Evolutionary conservation across 306 rosid genomes (phyloP).

Genomic region (Corylus avellana): DNA sequence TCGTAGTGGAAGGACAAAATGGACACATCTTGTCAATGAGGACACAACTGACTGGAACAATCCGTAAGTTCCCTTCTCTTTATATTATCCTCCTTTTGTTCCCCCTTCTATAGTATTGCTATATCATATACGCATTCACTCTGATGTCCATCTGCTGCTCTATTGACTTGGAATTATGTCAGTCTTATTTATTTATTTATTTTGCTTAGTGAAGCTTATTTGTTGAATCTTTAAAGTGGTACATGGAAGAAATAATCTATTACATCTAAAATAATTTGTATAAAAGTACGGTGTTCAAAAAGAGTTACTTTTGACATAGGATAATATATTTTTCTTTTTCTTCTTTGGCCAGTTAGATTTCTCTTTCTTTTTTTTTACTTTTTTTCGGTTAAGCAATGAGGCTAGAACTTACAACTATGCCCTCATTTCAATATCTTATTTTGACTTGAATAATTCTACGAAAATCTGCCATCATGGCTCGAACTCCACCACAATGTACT

Average conservation of each 20-base stretch:
- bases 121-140: not conserved
- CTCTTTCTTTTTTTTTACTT: too few relatives aligned
- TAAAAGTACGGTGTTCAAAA: not conserved
- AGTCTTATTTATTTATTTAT: not conserved
- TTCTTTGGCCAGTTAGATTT: too few relatives aligned
- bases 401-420: not conserved
- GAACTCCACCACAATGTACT: not conserved
- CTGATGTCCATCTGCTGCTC: not conserved
- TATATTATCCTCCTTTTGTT: not conserved
- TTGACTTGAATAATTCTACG: not conserved
- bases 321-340: too few relatives aligned
- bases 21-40: slow-evolving; percentile 98
- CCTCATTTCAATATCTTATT: not conserved
- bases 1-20: slow-evolving; percentile 95
- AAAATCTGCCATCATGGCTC: not conserved
- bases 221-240: not conserved
- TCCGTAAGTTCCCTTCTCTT: slow-evolving; percentile 63
- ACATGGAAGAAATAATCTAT: not conserved
- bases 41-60: slow-evolving; percentile 98
- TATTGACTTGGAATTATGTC: not conserved
- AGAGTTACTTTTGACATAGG: not conserved
- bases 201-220: not conserved
- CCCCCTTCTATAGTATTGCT: not conserved
- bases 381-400: not conserved
- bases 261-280: not conserved